Conservation (phyloP, 768 basidiomycete genomes). For the Porphyrellus cyaneotinctus region DNA sequence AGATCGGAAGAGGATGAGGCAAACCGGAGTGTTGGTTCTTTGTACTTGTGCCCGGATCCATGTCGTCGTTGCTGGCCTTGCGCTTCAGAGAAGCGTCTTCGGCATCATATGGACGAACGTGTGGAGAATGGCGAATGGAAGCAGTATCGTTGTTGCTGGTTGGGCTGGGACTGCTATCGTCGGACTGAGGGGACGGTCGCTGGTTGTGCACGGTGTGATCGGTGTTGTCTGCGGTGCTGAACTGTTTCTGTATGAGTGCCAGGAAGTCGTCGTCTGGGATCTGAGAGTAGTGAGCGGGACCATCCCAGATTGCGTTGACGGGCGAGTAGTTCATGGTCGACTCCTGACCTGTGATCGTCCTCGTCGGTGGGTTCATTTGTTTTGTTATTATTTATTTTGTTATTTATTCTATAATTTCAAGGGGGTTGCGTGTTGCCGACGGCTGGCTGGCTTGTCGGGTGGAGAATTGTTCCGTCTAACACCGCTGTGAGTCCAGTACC, state of each 20-base stretch:
- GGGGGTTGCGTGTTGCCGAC: constrained; percentile 8
- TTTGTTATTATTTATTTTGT: constrained; percentile 9
- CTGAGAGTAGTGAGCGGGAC: constrained; percentile 53
- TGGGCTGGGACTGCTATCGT: constrained; percentile 79
- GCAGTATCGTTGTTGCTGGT: constrained; percentile 39
- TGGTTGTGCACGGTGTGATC: constrained; percentile 22
- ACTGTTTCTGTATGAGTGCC: constrained; percentile 74
- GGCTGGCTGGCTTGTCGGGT: constrained; percentile 6
- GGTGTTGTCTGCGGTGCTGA: constrained; percentile 36
- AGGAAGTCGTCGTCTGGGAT: constrained; percentile 75
- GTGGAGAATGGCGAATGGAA: constrained; percentile 21
- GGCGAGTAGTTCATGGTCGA: constrained; percentile 35
- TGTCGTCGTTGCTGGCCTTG: constrained; percentile 66
- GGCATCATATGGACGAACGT: constrained; percentile 32
- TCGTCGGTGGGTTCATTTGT: background rate
- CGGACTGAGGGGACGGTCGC: constrained; percentile 52
- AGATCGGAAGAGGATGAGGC: constrained; percentile 21
- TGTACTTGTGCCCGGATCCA: constrained; percentile 60
- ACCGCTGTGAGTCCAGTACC: too few relatives aligned
- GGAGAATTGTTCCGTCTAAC: background rate
- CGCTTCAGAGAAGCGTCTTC: constrained; percentile 61
- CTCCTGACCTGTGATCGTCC: constrained; percentile 8
- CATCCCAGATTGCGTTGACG: constrained; percentile 61
- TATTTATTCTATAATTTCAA: constrained; percentile 1
- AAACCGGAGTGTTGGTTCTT: constrained; percentile 65